Base-by-base conservation (phyloP, 2,329 filamentous ascomycete species). In the Alternaria sp. region DNA sequence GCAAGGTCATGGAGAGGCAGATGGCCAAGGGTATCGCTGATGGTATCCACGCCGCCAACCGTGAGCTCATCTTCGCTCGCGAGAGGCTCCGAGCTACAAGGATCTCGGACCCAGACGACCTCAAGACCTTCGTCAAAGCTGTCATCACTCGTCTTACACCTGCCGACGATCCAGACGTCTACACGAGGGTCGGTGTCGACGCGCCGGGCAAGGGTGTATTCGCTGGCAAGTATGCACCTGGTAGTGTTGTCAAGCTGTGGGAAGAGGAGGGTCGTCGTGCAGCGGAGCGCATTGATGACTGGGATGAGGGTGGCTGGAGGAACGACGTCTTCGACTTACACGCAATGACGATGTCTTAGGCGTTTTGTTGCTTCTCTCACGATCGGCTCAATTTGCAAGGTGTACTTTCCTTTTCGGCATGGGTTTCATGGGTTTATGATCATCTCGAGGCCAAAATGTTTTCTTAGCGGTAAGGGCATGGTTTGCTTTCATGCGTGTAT, bases 161-260 rank as follows among this genome's bases (percentile, higher is more conserved):
- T 0, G 87, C 85, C 12, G 87, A 91, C 1, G 90, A 96, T 76
- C 90, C 92, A 2, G 92, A 97, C 77, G 71, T 96, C 1, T 90
- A 96, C 67, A 85, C 90, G 1, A 84, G 91, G 3, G 83, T 96
- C 15, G 93, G 93, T 1, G 82, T 97, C 10, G 86, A 87, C 47
- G 83, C 87, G 26, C 87, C 86, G 1, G 82, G 85, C 15, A 82
- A 84, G 67, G 87, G 88, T 28, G 84, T 95, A 0, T 98, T 98
- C 83, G 89, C 89, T 70, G 92, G 91, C 5, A 87, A 93, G 2
- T 97, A 97, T 81, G 90, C 95, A 1, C 95, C 95, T 0, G 94
- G 93, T 0, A 97, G 93, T 78, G 83, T 97, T 25, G 91, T 96
- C 55, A 93, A 92, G 81, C 80, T 97, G n/a, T 97, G 93, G 93